These are phyloP conservation scores for Guillardia theta DNA, from an alignment of 78 protist species.

Conservation along the genomic window DNA sequence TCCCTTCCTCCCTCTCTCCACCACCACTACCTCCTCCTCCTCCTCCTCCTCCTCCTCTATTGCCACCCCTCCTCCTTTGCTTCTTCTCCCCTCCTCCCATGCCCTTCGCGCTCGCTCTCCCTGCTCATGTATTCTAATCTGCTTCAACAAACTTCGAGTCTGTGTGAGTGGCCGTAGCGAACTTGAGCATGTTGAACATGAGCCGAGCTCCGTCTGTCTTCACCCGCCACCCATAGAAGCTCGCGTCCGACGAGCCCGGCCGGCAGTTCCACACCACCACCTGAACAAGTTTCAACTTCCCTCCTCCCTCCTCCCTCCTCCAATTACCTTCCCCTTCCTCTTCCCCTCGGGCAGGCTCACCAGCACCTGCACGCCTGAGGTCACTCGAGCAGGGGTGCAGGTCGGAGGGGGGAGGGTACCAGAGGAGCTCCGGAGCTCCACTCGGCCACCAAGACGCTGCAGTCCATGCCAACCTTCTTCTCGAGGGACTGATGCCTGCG, in stretches of 20 bases:
- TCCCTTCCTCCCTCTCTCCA: too few species aligned
- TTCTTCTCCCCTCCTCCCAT: too few species aligned
- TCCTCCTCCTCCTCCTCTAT: too few species aligned
- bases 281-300: too few species aligned
- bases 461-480: neutral
- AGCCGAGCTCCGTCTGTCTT: neutral
- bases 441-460: neutral
- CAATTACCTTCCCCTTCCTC: neutral
- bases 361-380: neutral
- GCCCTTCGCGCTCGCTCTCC: too few species aligned
- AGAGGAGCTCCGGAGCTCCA: neutral
- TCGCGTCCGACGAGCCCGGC: neutral
- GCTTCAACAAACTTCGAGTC: neutral
- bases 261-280: neutral
- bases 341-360: neutral
- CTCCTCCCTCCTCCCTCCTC: neutral
- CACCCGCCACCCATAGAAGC: neutral
- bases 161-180: neutral
- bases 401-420: neutral
- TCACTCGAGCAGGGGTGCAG: too few species aligned
- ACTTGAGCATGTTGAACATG: conserved; percentile 2
- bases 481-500: neutral
- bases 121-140: too few species aligned
- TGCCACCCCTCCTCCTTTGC: too few species aligned
- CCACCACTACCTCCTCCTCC: too few species aligned